Conservation (phyloP, 1,139 yeast species). For the Lodderomyces beijingensis region DNA sequence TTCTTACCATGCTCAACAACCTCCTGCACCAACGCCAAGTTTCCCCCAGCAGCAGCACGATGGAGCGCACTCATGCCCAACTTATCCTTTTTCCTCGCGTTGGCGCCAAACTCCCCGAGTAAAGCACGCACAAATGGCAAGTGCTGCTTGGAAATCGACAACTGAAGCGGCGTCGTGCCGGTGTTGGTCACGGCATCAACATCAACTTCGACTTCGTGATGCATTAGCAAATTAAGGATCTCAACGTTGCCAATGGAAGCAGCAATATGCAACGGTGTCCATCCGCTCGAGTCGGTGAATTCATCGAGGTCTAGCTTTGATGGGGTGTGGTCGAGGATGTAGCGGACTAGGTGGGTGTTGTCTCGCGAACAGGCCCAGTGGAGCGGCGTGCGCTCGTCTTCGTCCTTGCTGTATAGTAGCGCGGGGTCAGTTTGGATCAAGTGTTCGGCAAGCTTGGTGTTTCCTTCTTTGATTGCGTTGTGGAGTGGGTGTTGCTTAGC, state of each 20-base stretch:
- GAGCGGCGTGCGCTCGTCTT: conserved; percentile 75
- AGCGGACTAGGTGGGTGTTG: conserved; percentile 49
- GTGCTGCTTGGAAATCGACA: conserved; percentile 71
- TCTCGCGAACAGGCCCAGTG: conserved; percentile 86
- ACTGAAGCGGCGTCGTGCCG: conserved; percentile 74
- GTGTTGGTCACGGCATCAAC: conserved; percentile 50
- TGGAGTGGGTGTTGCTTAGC: conserved; percentile 33
- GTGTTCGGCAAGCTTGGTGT: conserved; percentile 44
- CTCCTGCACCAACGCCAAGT: conserved; percentile 46
- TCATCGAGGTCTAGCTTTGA: conserved; percentile 57
- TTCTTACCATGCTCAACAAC: conserved; percentile 46
- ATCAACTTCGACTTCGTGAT: conserved; percentile 28
- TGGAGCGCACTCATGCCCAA: conserved; percentile 67
- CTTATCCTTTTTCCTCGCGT: conserved; percentile 62
- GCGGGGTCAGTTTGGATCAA: conserved; percentile 48
- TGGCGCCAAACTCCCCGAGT: conserved; percentile 50
- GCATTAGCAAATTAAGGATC: conserved; percentile 40
- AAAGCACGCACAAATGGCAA: conserved; percentile 48
- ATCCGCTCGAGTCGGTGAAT: conserved; percentile 66
- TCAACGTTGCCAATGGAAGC: conserved; percentile 65
- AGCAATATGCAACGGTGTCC: conserved; percentile 87
- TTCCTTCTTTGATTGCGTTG: conserved; percentile 57
- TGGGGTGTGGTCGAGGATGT: conserved; percentile 38
- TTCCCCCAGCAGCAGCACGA: conserved; percentile 81
- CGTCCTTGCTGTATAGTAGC: conserved; percentile 47